Base-by-base conservation (phyloP, 495 filamentous ascomycete species). In the Hypoxylon cercidicola region DNA sequence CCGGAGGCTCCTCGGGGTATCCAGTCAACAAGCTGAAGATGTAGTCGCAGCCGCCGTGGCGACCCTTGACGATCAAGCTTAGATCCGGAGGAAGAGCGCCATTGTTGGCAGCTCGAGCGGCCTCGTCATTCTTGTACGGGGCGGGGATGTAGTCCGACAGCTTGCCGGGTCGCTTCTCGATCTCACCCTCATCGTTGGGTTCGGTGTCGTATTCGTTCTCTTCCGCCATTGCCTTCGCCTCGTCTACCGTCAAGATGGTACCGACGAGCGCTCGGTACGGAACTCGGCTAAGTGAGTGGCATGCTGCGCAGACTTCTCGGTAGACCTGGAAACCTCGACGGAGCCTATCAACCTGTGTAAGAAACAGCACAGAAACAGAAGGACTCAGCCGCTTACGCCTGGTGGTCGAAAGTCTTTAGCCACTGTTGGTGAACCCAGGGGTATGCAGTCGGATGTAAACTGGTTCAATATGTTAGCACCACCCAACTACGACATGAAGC, bases 311-410 rank as follows among this genome's bases (percentile, higher is more conserved):
- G 70, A 99, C 96, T 81, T 99, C 96, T 71, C 89, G 93, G 87
- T 99, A 99, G 74, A 99, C 96, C 83, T 97, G 96, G 88, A 99
- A 98, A 80, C 96, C 96, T 81, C 96, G 93, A 73, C 96, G 95
- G 69, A 99, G 93, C 70, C 94, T 97, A 67, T 28, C 25, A 34
- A 50, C 43, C n/a, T 23, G 51, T 23, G 51, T 75, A 19, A 72
- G 66, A 50, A 55, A 56, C 12, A n/a, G 48, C 30, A 50, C 2
- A 23, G 40, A 11, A 41, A 23, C 41, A 25, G 12, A 23, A 40
- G 37, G 64, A 15, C 47, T 35, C 32, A 37, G 45, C 51, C 49
- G 82, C 91, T 88, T 86, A 97, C 94, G 91, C 87, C 78, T 91
- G 86, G 77, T 98, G 95, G 74, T 99, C 96, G 76, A 96, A 99